A percentile compares a stretch with the other conserved stretches of the same genome.
Conservation (phyloP, 257 asterid species). For the Craterostigma plantagineum region DNA sequence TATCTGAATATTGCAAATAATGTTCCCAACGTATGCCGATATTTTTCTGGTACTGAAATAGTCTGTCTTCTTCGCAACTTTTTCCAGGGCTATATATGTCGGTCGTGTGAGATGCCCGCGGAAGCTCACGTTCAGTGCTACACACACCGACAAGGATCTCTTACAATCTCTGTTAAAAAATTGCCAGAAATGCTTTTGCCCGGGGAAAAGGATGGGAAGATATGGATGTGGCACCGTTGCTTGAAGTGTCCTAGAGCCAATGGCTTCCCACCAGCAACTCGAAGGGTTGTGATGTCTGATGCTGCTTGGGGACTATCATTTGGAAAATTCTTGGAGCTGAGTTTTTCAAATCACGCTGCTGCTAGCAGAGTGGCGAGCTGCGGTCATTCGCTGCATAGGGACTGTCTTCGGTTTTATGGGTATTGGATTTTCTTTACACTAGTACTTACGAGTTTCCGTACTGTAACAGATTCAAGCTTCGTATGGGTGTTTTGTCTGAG, state of each 20-base stretch:
- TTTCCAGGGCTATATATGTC: constrained; percentile 60
- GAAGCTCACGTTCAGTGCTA: constrained; percentile 96
- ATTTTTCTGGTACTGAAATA: constrained; percentile 11
- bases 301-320: constrained; percentile 99
- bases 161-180: constrained; percentile 85
- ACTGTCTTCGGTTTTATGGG: constrained; percentile 98
- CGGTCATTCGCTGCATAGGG: constrained; percentile 92
- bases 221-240: constrained; percentile 99
- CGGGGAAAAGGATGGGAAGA: constrained; percentile 77
- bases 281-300: constrained; percentile 91
- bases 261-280: constrained; percentile 91
- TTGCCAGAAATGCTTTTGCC: constrained; percentile 58
- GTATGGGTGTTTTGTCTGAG: background rate
- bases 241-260: constrained; percentile 69
- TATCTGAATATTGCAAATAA: too few species aligned
- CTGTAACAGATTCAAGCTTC: constrained; percentile 2
- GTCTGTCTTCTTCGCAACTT: constrained; percentile 8
- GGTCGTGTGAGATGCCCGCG: constrained; percentile 80
- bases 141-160: constrained; percentile 91
- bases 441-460: constrained; percentile 9
- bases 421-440: constrained; percentile 40
- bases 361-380: constrained; percentile 99
- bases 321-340: constrained; percentile 95
- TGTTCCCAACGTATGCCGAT: too few species aligned
- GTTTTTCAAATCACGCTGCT: constrained; percentile 97